Base-by-base conservation (phyloP, 441 rosid genomes). In the Adansonia madagascariensis region DNA sequence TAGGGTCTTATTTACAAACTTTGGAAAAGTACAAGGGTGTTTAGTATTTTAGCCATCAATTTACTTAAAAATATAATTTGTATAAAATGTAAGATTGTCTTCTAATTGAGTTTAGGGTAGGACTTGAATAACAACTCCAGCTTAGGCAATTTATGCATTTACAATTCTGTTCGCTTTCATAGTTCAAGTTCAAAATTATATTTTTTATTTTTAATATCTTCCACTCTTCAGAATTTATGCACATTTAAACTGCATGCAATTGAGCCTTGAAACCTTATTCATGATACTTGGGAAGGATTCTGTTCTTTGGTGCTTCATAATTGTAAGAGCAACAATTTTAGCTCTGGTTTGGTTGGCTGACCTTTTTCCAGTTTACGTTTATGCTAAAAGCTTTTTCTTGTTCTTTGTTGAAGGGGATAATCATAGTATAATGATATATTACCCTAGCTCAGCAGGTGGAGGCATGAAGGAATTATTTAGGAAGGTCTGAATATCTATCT, bases 401-500 rank as follows among this genome's bases (percentile, higher is more conserved):
- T 75, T 35, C 47, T 24, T 77, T 80, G 77, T 49, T 86, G 68
- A 76, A 94, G 98, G 98, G 84, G 99, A 97, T 87, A 90, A 97
- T 84, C 99, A 97, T 80, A 95, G 98, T 74, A 95, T 97, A 79
- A 93, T 95, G 99, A 92, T 97, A 84, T 97, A 97, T 82, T 97
- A 95, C 79, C 99, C 99, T 65, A 97, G 98, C 85, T 92, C 99
- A 44, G 99, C 99, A 1, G 99, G 99, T 80, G 97, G 99, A 75
- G 99, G 99, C 62, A 97, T 97, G 99, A 97, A 97, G 84, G 97
- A 92, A 86, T 88, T 97, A 80, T 97, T 97, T 83, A 91, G 99
- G 87, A 97, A 95, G 99, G 99, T 97, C 41, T 73, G 75, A 73
- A 77, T 49, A 61, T 74, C 67, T 41, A 75, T 46, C 52, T 17